Conservation (phyloP, 1,284 basidiomycete species). For the Cystobasidium pallidum region DNA sequence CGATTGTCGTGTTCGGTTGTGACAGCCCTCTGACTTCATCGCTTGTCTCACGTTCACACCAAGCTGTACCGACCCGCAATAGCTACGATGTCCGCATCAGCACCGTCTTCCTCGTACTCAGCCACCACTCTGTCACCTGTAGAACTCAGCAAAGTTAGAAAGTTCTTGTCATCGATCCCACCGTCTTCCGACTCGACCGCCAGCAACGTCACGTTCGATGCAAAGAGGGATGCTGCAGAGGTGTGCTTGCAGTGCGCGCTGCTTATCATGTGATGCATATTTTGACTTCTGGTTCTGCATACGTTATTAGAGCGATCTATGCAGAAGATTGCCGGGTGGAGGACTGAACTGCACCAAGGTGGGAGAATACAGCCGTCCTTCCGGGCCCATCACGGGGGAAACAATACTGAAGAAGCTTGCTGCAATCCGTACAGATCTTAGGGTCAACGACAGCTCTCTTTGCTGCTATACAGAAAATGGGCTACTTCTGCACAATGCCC, state of each 20-base stretch:
- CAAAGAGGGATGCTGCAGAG: conserved; percentile 37
- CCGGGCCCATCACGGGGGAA: neutral
- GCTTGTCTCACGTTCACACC: conserved; percentile 12
- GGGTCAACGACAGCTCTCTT: conserved; percentile 43
- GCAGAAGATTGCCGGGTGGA: conserved; percentile 38
- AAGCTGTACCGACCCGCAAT: neutral
- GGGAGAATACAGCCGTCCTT: neutral
- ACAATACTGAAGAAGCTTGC: neutral
- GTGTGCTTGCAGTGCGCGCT: neutral
- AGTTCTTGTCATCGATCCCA: conserved; percentile 36
- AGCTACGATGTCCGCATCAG: conserved; percentile 1
- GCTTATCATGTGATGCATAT: neutral
- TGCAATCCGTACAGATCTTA: conserved; percentile 12
- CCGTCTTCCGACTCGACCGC: conserved; percentile 26
- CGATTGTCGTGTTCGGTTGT: neutral
- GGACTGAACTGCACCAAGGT: conserved; percentile 40
- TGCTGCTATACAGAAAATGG: conserved; percentile 48
- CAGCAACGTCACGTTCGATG: conserved; percentile 43
- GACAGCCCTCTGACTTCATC: neutral
- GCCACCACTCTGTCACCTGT: neutral
- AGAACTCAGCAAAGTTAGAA: conserved; percentile 29
- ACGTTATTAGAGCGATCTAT: conserved; percentile 35
- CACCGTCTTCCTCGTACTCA: conserved; percentile 15
- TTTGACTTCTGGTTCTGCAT: neutral
- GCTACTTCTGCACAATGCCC: conserved; percentile 52